Percentiles rank a stretch among this genome's conserved stretches.
Conservation (phyloP, 1,284 basidiomycete species). For the Boletellus sp. region DNA sequence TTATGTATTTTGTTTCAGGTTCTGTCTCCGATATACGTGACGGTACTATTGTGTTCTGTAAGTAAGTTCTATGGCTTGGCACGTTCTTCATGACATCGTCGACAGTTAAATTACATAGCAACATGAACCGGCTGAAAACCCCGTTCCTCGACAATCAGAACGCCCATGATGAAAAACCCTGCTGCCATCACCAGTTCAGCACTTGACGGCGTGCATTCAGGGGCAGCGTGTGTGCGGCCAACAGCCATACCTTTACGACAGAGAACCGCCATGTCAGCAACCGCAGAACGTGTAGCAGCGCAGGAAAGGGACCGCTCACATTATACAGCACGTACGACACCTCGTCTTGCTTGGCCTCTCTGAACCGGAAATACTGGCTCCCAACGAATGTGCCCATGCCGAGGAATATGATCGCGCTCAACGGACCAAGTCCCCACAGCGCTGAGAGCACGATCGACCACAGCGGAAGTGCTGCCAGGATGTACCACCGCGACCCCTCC, state of each 20-base stretch:
- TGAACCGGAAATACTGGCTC: conserved; percentile 13
- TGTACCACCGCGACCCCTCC: conserved; percentile 19
- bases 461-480: conserved; percentile 11
- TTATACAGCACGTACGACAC: conserved; percentile 19
- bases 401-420: conserved; percentile 9
- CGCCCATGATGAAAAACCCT: not conserved
- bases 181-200: conserved; percentile 4
- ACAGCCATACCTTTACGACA: conserved; percentile 7
- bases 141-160: not conserved
- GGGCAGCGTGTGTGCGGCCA: conserved; percentile 9
- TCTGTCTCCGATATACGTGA: too few species aligned
- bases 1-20: too few species aligned
- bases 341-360: conserved; percentile 12
- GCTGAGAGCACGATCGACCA: conserved; percentile 18
- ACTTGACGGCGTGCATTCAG: conserved; percentile 7
- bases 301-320: conserved; percentile 14
- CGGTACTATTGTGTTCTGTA: too few species aligned
- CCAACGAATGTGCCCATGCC: conserved; percentile 17
- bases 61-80: too few species aligned
- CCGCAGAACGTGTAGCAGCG: not conserved
- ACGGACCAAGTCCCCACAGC: conserved; percentile 15
- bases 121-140: not conserved
- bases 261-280: not conserved
- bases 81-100: too few species aligned
- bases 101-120: too few species aligned